phyloP scores from a whole-genome alignment of 495 filamentous ascomycete genomes.

The Hypomontagnella monticulosa region DNA sequence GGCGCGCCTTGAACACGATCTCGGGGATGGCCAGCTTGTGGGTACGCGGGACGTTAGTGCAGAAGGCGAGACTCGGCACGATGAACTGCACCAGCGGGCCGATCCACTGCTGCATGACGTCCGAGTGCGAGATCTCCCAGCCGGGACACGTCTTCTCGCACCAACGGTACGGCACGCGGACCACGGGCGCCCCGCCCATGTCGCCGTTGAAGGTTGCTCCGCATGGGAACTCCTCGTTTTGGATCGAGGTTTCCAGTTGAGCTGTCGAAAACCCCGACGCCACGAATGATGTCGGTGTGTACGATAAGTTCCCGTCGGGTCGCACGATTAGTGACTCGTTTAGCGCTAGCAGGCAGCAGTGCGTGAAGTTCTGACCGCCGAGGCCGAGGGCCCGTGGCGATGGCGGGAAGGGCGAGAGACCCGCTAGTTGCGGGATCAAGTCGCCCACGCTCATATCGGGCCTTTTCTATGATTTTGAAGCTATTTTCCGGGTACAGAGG shows the following conservation, averaged over 20 bases:
- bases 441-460: conserved; percentile 28
- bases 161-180: conserved; percentile 42
- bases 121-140: conserved; percentile 37
- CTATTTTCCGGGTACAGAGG: not conserved
- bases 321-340: conserved; percentile 33
- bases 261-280: conserved; percentile 29
- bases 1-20: conserved; percentile 37
- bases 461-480: not conserved
- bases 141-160: conserved; percentile 37
- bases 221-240: conserved; percentile 49
- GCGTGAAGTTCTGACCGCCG: conserved; percentile 44
- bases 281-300: conserved; percentile 36
- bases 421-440: conserved; percentile 43
- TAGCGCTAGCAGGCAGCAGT: conserved; percentile 43
- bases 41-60: conserved; percentile 45
- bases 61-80: conserved; percentile 45
- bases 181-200: conserved; percentile 41
- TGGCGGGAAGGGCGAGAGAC: conserved; percentile 25
- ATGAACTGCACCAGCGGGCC: conserved; percentile 48
- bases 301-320: conserved; percentile 36
- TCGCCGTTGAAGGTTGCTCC: conserved; percentile 47
- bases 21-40: conserved; percentile 45
- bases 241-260: conserved; percentile 17
- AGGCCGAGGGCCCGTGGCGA: conserved; percentile 16
- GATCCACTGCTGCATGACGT: conserved; percentile 42